Conservation (phyloP, 495 filamentous ascomycete species). For the Sphaerosporella brunnea region DNA sequence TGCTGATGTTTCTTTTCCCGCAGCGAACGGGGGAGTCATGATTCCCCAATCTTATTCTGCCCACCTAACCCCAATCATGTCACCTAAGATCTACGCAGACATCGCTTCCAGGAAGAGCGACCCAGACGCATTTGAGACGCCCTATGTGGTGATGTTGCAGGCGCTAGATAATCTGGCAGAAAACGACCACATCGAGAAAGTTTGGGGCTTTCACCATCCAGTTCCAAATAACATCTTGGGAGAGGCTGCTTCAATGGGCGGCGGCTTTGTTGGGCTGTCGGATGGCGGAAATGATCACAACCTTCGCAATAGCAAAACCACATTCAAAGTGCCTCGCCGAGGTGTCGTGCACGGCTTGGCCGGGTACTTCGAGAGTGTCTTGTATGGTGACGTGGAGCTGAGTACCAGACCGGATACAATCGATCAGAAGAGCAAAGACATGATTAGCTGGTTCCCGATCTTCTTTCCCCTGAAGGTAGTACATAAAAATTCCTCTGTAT, state of each 20-base stretch:
- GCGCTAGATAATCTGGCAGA: slow-evolving; percentile 65
- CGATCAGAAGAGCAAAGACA: slow-evolving; percentile 76
- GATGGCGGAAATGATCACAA: slow-evolving; percentile 76
- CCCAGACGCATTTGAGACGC: slow-evolving; percentile 54
- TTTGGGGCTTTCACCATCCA: slow-evolving; percentile 54
- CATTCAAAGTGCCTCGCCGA: slow-evolving; percentile 33
- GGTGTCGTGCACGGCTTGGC: slow-evolving; percentile 82
- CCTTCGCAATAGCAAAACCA: slow-evolving; percentile 42
- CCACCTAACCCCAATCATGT: slow-evolving; percentile 75
- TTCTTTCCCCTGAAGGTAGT: slow-evolving; percentile 88
- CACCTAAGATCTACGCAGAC: slow-evolving; percentile 70
- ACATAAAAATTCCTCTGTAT: background rate
- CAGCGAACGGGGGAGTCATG: slow-evolving; percentile 46
- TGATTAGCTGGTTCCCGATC: slow-evolving; percentile 99
- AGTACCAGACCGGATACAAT: slow-evolving; percentile 88
- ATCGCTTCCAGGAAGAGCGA: slow-evolving; percentile 47
- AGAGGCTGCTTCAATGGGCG: slow-evolving; percentile 32
- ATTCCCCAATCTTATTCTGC: slow-evolving; percentile 87
- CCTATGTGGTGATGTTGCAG: slow-evolving; percentile 87
- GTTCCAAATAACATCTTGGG: slow-evolving; percentile 29
- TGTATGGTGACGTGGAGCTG: slow-evolving; percentile 71
- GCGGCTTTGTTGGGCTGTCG: slow-evolving; percentile 42
- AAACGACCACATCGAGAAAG: slow-evolving; percentile 42
- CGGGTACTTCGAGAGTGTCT: slow-evolving; percentile 86
- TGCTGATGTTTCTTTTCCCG: background rate